A percentile compares a stretch with the other conserved stretches of the same genome.
phyloP scores from a whole-genome alignment of 768 basidiomycete species.

The Podaxis rugospora region DNA sequence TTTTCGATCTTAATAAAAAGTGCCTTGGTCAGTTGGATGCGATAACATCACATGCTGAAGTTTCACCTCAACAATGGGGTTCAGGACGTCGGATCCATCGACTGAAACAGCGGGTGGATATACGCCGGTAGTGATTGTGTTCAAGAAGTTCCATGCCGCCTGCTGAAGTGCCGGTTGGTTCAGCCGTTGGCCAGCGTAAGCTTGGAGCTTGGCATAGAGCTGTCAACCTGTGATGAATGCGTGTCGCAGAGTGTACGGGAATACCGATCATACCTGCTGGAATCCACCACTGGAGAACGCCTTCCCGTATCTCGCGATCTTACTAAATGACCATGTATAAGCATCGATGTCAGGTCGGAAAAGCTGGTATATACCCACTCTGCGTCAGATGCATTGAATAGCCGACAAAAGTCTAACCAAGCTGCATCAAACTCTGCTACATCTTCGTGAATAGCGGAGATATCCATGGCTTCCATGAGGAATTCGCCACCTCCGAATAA shows the following conservation, averaged over 20 bases:
- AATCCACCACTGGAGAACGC: constrained; percentile 31
- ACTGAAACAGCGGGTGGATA: constrained; percentile 34
- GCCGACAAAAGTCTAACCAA: constrained; percentile 34
- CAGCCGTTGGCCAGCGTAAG: constrained; percentile 31
- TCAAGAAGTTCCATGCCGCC: constrained; percentile 30
- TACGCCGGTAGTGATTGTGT: constrained; percentile 27
- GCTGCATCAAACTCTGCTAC: constrained; percentile 32
- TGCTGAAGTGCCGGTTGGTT: constrained; percentile 27
- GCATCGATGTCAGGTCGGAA: not conserved
- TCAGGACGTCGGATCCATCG: constrained; percentile 42
- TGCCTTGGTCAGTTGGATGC: not conserved
- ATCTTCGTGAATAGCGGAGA: constrained; percentile 26
- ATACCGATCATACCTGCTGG: constrained; percentile 17
- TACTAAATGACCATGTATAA: constrained; percentile 17
- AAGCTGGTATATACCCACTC: constrained; percentile 21
- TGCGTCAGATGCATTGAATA: constrained; percentile 30
- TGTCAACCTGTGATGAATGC: constrained; percentile 8
- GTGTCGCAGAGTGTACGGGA: too few relatives aligned
- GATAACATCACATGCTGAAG: not conserved
- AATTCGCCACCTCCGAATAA: constrained; percentile 34
- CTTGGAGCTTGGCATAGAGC: constrained; percentile 35
- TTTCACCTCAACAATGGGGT: constrained; percentile 36
- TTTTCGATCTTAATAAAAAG: constrained; percentile 25
- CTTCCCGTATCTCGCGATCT: constrained; percentile 31
- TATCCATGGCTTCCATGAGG: constrained; percentile 35